phyloP scores from a whole-genome alignment of 768 basidiomycete species.

The Tulasnella sp. region DNA sequence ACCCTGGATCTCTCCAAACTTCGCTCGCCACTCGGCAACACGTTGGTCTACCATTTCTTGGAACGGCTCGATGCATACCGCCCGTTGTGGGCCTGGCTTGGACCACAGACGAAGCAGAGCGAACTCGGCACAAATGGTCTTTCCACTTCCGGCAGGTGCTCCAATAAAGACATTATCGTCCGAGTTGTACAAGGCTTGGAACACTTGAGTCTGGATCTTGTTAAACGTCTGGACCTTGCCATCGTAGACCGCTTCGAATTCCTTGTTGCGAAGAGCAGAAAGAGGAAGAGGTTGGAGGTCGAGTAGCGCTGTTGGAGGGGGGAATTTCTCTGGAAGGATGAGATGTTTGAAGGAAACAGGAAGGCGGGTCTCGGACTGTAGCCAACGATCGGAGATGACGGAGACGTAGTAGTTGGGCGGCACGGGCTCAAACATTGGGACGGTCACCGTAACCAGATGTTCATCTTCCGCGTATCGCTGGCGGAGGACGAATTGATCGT shows the following conservation, averaged over 20 bases:
- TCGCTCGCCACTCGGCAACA: conserved; percentile 81
- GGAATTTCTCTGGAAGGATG: conserved; percentile 96
- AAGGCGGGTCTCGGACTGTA: conserved; percentile 89
- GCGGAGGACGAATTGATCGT: conserved; percentile 86
- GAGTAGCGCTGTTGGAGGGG: conserved; percentile 84
- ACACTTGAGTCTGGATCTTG: conserved; percentile 98
- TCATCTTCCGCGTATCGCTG: conserved; percentile 91
- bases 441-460: conserved; percentile 89
- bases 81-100: conserved; percentile 71
- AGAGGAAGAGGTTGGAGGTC: conserved; percentile 89
- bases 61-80: conserved; percentile 94
- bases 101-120: conserved; percentile 95
- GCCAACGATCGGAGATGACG: conserved; percentile 90
- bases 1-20: conserved; percentile 77
- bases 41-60: conserved; percentile 96
- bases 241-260: conserved; percentile 84
- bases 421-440: conserved; percentile 95
- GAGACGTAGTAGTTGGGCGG: conserved; percentile 99
- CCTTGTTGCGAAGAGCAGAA: conserved; percentile 87
- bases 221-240: conserved; percentile 83
- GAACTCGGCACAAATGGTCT: conserved; percentile 97
- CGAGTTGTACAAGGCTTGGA: conserved; percentile 93
- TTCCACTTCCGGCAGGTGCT: conserved; percentile 94
- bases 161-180: conserved; percentile 97
- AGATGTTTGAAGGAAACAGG: conserved; percentile 98